These are phyloP conservation scores for Syncephalastrum racemosum DNA, from an alignment of 371 early-diverging fungal species.

Conservation along the genomic window DNA sequence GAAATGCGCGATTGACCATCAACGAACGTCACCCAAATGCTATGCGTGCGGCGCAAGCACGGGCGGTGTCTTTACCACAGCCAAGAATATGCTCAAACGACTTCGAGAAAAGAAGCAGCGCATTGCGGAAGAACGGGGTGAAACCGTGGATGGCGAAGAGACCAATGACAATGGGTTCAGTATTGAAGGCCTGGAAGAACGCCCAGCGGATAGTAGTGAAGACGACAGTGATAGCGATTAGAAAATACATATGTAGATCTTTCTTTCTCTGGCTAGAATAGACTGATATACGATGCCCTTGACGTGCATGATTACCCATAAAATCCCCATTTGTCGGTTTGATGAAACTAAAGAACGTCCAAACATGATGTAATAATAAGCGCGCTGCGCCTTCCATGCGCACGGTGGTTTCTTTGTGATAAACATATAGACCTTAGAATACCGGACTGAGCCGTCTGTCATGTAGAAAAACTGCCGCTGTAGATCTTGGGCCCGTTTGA, in stretches of 20 bases:
- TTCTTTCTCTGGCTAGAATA: no score
- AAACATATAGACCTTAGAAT: no score
- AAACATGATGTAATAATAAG: no score
- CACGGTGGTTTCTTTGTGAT: no score
- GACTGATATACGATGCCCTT: no score
- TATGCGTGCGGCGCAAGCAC: conserved; percentile 86
- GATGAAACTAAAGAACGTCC: no score
- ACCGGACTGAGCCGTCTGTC: no score
- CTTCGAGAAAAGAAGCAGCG: conserved; percentile 52
- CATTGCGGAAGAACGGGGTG: conserved; percentile 18
- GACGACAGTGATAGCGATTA: conserved; percentile 14
- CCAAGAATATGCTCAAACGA: conserved; percentile 76
- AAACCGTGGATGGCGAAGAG: conserved; percentile 33
- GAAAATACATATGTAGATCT: background rate
- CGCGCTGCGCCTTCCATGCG: no score
- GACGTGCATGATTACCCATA: no score
- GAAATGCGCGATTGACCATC: conserved; percentile 84
- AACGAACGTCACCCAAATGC: conserved; percentile 86
- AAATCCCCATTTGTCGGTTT: no score
- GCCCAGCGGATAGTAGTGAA: conserved; percentile 10
- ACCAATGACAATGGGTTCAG: conserved; percentile 28
- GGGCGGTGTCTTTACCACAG: conserved; percentile 83
- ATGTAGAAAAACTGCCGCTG: no score
- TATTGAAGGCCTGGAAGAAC: conserved; percentile 37
- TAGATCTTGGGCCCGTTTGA: no score